Percentiles rank a stretch among this genome's conserved stretches.
phyloP scores from a whole-genome alignment of 192 early-diverging fungal genomes.

The Podila epigama region DNA sequence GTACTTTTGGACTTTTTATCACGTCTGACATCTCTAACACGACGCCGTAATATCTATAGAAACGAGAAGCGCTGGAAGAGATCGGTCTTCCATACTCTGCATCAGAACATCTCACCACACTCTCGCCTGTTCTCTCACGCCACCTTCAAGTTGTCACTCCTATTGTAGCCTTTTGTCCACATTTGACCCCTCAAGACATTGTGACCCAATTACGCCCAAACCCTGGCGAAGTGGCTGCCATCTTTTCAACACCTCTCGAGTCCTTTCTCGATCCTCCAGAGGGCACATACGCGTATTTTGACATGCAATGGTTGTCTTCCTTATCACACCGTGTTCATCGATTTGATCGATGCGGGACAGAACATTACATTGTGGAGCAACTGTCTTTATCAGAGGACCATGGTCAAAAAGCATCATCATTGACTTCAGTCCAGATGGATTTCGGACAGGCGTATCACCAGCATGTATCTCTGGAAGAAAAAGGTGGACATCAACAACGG shows the following conservation, averaged over 20 bases:
- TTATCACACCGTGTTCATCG: constrained; percentile 14
- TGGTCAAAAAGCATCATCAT: background rate
- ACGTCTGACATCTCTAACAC: no score
- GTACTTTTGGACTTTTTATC: no score
- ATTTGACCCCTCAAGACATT: constrained; percentile 17
- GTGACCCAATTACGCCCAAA: constrained; percentile 14
- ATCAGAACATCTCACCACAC: constrained; percentile 1
- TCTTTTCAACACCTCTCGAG: constrained; percentile 22
- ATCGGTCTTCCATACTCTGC: constrained; percentile 1
- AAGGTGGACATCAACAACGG: background rate
- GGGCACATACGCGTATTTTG: constrained; percentile 5
- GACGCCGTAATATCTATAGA: no score
- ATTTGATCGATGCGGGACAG: constrained; percentile 17
- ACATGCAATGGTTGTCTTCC: constrained; percentile 21
- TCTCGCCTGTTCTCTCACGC: constrained; percentile 16
- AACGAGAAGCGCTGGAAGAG: constrained; percentile 42
- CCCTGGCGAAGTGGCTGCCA: constrained; percentile 37
- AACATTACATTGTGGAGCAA: constrained; percentile 13
- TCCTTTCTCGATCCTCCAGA: constrained; percentile 13
- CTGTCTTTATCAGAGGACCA: no score
- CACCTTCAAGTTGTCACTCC: constrained; percentile 41
- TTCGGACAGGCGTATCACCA: background rate
- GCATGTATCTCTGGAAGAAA: background rate
- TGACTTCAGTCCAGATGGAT: background rate
- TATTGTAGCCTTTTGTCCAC: constrained; percentile 21